These are phyloP conservation scores for Puccinia hordei DNA, from an alignment of 1,284 basidiomycete genomes.

Conservation along the genomic window DNA sequence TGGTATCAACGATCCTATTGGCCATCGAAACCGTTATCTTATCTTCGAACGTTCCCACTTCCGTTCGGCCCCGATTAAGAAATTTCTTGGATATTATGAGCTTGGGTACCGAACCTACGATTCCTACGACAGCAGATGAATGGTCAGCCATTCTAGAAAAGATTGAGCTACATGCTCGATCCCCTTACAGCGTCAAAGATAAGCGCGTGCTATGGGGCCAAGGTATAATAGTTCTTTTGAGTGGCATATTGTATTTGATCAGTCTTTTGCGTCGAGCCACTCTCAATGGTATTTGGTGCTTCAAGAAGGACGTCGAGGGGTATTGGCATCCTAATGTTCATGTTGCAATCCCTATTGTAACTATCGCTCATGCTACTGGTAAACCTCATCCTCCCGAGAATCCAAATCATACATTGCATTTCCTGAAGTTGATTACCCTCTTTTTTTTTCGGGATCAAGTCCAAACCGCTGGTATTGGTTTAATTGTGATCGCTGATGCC, in stretches of 20 bases:
- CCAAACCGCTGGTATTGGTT: slow-evolving; percentile 43
- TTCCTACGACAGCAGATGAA: slow-evolving; percentile 37
- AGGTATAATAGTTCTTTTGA: slow-evolving; percentile 41
- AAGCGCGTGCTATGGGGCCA: slow-evolving; percentile 46
- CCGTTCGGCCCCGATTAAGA: not conserved
- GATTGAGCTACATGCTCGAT: slow-evolving; percentile 27
- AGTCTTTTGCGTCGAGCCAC: slow-evolving; percentile 24
- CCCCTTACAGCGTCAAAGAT: slow-evolving; percentile 35
- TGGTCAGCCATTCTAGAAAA: slow-evolving; percentile 40
- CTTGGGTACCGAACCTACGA: not conserved
- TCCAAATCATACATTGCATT: not conserved
- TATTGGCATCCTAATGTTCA: slow-evolving; percentile 49
- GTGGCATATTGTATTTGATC: slow-evolving; percentile 35
- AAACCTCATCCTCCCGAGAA: not conserved
- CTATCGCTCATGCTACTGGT: slow-evolving; percentile 39
- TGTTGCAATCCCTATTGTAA: slow-evolving; percentile 46
- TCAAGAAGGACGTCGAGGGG: slow-evolving; percentile 47
- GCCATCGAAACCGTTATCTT: not conserved
- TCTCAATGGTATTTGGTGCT: slow-evolving; percentile 41
- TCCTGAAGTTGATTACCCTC: not conserved
- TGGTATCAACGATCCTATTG: not conserved
- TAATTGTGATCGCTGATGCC: slow-evolving; percentile 26
- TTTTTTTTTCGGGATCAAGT: not conserved
- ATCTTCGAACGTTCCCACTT: not conserved
- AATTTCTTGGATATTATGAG: slow-evolving; percentile 6